Percentiles rank a stretch among this genome's conserved stretches.
Conservation (phyloP, 2,329 filamentous ascomycete species). For the Corynespora cassiicola region DNA sequence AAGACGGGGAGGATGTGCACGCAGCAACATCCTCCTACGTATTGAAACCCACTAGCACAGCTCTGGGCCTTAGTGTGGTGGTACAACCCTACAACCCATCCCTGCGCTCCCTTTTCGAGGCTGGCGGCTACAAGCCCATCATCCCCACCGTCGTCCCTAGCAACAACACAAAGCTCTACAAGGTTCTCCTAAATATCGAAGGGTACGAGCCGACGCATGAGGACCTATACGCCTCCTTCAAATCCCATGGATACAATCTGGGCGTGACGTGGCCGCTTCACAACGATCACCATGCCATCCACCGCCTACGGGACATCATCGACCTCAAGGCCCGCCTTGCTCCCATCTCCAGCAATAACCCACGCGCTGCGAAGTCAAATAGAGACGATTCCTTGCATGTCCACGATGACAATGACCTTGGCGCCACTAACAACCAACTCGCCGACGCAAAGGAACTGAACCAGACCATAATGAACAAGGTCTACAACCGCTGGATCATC, state of each 20-base stretch:
- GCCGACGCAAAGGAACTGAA: constrained; percentile 19
- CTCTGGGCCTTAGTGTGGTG: constrained; percentile 30
- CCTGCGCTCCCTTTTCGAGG: constrained; percentile 36
- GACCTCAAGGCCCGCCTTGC: constrained; percentile 26
- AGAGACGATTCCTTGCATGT: too few species aligned
- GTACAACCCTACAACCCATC: constrained; percentile 52
- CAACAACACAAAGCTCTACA: constrained; percentile 25
- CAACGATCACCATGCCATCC: constrained; percentile 27
- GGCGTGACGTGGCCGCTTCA: constrained; percentile 42
- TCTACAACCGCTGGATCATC: constrained; percentile 59
- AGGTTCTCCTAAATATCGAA: constrained; percentile 43
- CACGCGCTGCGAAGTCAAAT: constrained; percentile 23
- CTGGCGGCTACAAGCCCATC: constrained; percentile 42
- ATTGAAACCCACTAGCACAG: constrained; percentile 42
- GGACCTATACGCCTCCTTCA: constrained; percentile 36
- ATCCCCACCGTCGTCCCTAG: constrained; percentile 24
- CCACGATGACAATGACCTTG: too few species aligned
- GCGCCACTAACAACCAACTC: not conserved
- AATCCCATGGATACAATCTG: constrained; percentile 35
- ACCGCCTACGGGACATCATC: constrained; percentile 35
- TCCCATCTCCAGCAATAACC: constrained; percentile 23
- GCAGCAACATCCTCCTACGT: constrained; percentile 55
- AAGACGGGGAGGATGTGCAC: constrained; percentile 56
- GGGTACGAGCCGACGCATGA: constrained; percentile 38
- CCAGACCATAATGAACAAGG: constrained; percentile 40